Evolutionary conservation across 306 rosid genomes (phyloP).

Genomic region (Cicer judaicum): DNA sequence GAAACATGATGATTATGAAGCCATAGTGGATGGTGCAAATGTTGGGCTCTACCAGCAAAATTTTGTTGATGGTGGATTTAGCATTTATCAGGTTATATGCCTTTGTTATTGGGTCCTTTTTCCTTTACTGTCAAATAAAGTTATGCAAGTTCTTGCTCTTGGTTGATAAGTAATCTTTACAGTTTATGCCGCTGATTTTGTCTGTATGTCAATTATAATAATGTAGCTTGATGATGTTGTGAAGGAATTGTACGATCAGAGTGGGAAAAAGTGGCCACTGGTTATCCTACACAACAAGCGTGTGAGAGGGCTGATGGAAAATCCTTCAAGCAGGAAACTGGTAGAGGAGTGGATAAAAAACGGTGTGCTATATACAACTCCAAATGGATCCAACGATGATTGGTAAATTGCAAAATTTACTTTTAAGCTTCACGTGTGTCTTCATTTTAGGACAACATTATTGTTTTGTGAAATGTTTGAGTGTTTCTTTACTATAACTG

Average conservation of each 20-base stretch:
- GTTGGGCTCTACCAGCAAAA: conserved; percentile 94
- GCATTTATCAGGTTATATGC: conserved; percentile 74
- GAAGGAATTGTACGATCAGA: conserved; percentile 64
- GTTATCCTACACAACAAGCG: conserved; percentile 85
- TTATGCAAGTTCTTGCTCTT: conserved; percentile 2
- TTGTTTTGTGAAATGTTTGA: conserved; percentile 32
- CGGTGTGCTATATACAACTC: conserved; percentile 80
- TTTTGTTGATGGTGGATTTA: conserved; percentile 92
- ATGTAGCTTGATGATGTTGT: conserved; percentile 84
- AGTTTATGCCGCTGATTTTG: conserved; percentile 44
- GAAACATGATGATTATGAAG: conserved; percentile 59
- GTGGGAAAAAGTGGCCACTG: conserved; percentile 78
- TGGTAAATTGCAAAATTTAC: conserved; percentile 61
- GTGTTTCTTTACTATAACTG: conserved; percentile 16
- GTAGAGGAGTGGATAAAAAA: conserved; percentile 78
- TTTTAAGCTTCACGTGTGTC: background rate
- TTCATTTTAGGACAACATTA: conserved; percentile 14
- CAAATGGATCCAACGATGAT: conserved; percentile 91
- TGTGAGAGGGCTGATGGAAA: conserved; percentile 64
- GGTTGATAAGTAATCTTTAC: conserved; percentile 11
- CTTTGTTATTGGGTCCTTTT: conserved; percentile 1
- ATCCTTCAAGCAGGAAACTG: conserved; percentile 63
- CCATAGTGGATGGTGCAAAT: conserved; percentile 91
- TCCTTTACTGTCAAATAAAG: background rate
- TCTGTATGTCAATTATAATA: conserved; percentile 44